Percentiles rank a stretch among this genome's conserved stretches.
Evolutionary conservation across 768 basidiomycete genomes (phyloP).

Genomic region (Cystoderma amianthinum): DNA sequence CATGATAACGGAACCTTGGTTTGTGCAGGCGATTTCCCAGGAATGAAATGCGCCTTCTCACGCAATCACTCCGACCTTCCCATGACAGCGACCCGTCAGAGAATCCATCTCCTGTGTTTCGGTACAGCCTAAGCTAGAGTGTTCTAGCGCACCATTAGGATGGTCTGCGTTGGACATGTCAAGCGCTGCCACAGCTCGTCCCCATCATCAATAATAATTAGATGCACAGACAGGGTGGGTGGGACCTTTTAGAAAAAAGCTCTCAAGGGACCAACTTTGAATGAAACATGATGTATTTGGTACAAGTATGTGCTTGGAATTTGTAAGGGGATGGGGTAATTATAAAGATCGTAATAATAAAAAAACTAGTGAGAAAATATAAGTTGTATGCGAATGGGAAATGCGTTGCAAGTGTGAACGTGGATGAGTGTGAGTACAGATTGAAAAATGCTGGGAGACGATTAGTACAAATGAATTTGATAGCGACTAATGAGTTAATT

Average conservation of each 20-base stretch:
- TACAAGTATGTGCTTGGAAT: background rate
- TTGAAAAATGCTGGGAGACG: background rate
- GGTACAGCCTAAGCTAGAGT: background rate
- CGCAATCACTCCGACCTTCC: background rate
- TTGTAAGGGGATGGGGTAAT: background rate
- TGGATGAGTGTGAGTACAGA: background rate
- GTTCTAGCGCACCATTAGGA: background rate
- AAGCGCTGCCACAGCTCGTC: too few species aligned
- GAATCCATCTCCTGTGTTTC: background rate
- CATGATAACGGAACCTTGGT: too few species aligned
- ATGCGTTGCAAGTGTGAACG: background rate
- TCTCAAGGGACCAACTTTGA: background rate
- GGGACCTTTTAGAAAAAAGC: background rate
- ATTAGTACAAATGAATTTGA: slow-evolving; percentile 1
- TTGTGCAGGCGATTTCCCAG: background rate
- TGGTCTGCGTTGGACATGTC: too few species aligned
- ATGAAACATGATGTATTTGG: too few species aligned
- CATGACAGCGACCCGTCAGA: background rate
- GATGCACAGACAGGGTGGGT: too few species aligned
- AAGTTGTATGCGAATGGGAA: background rate
- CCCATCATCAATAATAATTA: too few species aligned
- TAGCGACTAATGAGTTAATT: background rate
- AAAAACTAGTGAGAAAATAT: background rate
- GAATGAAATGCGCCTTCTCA: background rate
- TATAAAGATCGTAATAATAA: background rate